Base-by-base conservation (phyloP, 73 alveolate genomes). In the Symbiodinium natans region DNA sequence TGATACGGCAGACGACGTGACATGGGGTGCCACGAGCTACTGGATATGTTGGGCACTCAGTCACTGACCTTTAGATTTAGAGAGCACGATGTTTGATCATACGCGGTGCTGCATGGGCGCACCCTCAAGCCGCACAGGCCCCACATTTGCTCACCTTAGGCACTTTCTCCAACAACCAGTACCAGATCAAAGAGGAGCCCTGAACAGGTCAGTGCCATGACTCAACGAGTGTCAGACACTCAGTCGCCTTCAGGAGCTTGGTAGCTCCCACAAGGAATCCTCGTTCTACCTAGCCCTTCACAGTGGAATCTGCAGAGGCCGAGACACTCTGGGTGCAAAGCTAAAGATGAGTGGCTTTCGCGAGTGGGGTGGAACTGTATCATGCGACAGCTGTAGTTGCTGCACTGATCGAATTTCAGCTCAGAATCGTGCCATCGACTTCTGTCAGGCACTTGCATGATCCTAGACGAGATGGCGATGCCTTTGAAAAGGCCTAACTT, bases 161-260 rank as follows among this genome's bases (percentile, higher is more conserved):
- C 56, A 80, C 87, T 25, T 80, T 80, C 54, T 80, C 87, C 39
- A 80, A 80, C 87, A 80, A 80, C 87, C 87, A 80, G 87, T 80
- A 80, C 87, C 48, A 80, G 36, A 80, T 80, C 59, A 25, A 0
- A 3, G 87, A 80, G 87, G 87, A 80, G 54, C 54, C 19, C 77
- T 63, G 77, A 19, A 31, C 77, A 63, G 6, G 59, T 46, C 59
- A 9, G 59, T 46, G 13, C 21, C 59, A 46, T 46, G 13, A 46
- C 59, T 46, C 59, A 6, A n/a, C n/a, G n/a, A n/a, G n/a, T n/a
- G n/a, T n/a, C n/a, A n/a, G n/a, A n/a, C n/a, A n/a, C n/a, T n/a
- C n/a, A n/a, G n/a, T 63, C 25, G 36, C 34, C 34, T 63, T 2
- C 77, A 73, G 84, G 84, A 73, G 84, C 84, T 73, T 3, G 84